Evolutionary conservation across 2,329 filamentous ascomycete genomes (phyloP).

Genomic region (Paraphaeosphaeria minitans): DNA sequence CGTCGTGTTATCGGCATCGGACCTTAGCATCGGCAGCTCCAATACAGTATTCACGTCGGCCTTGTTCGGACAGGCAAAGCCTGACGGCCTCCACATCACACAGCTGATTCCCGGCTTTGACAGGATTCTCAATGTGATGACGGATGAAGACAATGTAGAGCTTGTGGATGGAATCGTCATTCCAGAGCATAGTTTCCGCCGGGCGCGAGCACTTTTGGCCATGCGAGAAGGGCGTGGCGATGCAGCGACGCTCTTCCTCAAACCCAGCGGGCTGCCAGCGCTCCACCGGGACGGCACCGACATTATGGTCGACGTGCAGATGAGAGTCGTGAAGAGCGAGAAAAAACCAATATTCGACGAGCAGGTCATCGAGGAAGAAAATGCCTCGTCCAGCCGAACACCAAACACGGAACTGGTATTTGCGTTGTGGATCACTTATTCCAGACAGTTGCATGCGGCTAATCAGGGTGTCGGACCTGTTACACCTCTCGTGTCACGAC

Average conservation of each 20-base stretch:
- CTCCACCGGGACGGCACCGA: slow-evolving; percentile 89
- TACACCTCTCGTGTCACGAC: slow-evolving; percentile 67
- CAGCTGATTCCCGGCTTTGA: slow-evolving; percentile 87
- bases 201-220: slow-evolving; percentile 82
- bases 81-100: slow-evolving; percentile 79
- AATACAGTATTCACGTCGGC: slow-evolving; percentile 94
- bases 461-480: slow-evolving; percentile 65
- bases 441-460: slow-evolving; percentile 82
- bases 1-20: slow-evolving; percentile 82
- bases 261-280: slow-evolving; percentile 82
- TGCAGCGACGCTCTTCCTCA: slow-evolving; percentile 74
- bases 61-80: slow-evolving; percentile 85
- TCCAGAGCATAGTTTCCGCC: slow-evolving; percentile 92
- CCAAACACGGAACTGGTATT: slow-evolving; percentile 75
- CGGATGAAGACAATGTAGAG: slow-evolving; percentile 82
- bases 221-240: slow-evolving; percentile 83
- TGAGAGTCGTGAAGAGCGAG: slow-evolving; percentile 93
- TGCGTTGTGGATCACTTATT: slow-evolving; percentile 97
- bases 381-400: slow-evolving; percentile 53
- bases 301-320: slow-evolving; percentile 92
- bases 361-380: slow-evolving; percentile 67
- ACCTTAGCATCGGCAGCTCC: slow-evolving; percentile 82
- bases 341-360: slow-evolving; percentile 57
- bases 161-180: slow-evolving; percentile 94
- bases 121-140: slow-evolving; percentile 78